Evolutionary conservation across 495 filamentous ascomycete species (phyloP).

Genomic region (Penicillium cataractarum): DNA sequence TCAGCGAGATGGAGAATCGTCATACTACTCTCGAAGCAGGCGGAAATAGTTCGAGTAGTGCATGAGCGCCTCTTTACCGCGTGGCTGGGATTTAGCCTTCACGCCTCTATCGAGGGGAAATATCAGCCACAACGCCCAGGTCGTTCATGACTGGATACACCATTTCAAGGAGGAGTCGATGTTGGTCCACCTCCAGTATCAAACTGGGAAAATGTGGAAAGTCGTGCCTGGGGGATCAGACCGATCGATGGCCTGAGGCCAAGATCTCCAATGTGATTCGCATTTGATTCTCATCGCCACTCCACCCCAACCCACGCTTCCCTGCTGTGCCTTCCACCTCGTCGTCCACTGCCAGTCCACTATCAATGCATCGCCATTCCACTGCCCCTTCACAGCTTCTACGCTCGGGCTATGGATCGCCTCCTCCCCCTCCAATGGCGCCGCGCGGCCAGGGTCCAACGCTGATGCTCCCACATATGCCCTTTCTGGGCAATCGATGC

Average conservation of each 20-base stretch:
- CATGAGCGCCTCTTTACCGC: neutral
- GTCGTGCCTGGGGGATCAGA: constrained; percentile 2
- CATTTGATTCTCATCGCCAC: neutral
- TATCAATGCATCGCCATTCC: neutral
- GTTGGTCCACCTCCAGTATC: neutral
- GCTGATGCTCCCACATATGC: neutral
- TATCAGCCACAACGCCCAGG: neutral
- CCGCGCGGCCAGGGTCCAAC: neutral
- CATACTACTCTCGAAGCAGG: neutral
- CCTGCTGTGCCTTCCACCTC: neutral
- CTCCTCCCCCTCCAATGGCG: constrained; percentile 2
- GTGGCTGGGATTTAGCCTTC: neutral
- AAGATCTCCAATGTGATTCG: neutral
- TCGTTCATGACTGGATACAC: neutral
- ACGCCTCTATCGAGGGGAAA: neutral
- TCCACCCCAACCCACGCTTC: neutral
- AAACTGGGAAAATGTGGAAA: neutral
- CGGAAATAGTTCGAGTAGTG: neutral
- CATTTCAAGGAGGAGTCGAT: neutral
- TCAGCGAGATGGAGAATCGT: neutral
- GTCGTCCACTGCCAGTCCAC: neutral
- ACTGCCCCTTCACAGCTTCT: neutral
- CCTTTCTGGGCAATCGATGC: neutral
- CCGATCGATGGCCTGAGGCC: neutral
- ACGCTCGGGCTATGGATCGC: constrained; percentile 1